Evolutionary conservation across 2,329 filamentous ascomycete genomes (phyloP), one percentile per base, ranked within the genome.

Genomic region (Drechslera avenae): DNA sequence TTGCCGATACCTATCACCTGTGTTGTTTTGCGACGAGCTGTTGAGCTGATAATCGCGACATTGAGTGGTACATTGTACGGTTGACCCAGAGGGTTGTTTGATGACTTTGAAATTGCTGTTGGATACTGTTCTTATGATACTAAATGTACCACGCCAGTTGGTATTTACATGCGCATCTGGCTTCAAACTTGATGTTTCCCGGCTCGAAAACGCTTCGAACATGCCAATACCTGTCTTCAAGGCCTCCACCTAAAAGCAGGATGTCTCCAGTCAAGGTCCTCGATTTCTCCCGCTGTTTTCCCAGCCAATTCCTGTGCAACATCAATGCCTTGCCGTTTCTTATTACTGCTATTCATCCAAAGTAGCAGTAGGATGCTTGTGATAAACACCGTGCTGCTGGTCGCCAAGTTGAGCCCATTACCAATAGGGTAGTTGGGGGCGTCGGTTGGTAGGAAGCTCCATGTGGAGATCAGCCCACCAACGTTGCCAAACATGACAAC

Each of bases 401-500:
- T 85, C 0, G 83, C 87, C 35, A 89, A 63, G 65, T 90, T 90
- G 30, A 90, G 68, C 0, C 87, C 87, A 63, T 90, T 90, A 1
- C 87, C 87, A 48, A 89, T 88, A 53, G 78, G 84, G 62, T 85
- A 91, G 50, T 89, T 72, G 0, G 87, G 87, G 0, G 62, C 82
- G 63, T 90, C 87, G 59, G 75, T 82, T 0, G 81, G 80, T 13
- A 89, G 62, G 71, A 86, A 89, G 1, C 78, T 80, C 85, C 86
- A 89, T 0, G 84, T 86, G 1, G 83, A 80, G 50, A 88, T 79
- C 28, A 90, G 68, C 0, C 87, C 88, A 2, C 88, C 88, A n/a
- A 90, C 67, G 46, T 89, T 90, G 21, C 87, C 88, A 18, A 88
- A 75, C 86, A 90, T 89, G 63, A 90, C 84, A 45, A 84, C 85